phyloP scores from a whole-genome alignment of 1,139 yeast species.

The Diutina scorzettiae region DNA sequence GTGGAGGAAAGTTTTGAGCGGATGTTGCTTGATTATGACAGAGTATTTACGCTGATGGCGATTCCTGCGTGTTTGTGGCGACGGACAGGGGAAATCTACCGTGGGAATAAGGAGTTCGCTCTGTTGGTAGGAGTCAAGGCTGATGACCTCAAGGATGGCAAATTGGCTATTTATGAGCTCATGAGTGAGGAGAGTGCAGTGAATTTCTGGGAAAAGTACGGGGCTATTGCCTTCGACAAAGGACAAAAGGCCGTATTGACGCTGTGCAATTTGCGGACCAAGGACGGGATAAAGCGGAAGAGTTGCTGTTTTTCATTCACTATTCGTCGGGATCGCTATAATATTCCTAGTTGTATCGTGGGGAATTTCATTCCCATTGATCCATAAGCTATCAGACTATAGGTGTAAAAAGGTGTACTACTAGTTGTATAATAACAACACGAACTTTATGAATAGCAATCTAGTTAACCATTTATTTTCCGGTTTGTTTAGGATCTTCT shows the following conservation, averaged over 20 bases:
- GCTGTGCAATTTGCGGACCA: constrained; percentile 76
- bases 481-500: constrained; percentile 6
- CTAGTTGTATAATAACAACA: too few relatives aligned
- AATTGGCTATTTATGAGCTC: constrained; percentile 81
- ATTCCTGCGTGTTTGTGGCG: constrained; percentile 98
- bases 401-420: too few relatives aligned
- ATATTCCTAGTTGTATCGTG: constrained; percentile 92
- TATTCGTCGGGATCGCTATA: constrained; percentile 82
- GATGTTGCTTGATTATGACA: constrained; percentile 84
- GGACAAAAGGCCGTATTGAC: constrained; percentile 93
- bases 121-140: constrained; percentile 86
- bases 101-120: constrained; percentile 96
- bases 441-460: too few relatives aligned
- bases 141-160: constrained; percentile 88
- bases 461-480: too few relatives aligned
- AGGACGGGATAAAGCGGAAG: constrained; percentile 70
- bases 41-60: constrained; percentile 95
- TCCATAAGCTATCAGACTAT: too few relatives aligned
- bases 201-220: constrained; percentile 97
- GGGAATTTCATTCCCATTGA: constrained; percentile 91
- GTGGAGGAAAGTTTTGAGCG: constrained; percentile 94
- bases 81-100: constrained; percentile 89
- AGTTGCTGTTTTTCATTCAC: constrained; percentile 94
- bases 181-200: constrained; percentile 97
- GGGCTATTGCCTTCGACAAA: constrained; percentile 91